Base-by-base conservation (phyloP, 2,329 filamentous ascomycete species). In the Xylaria polymorpha region DNA sequence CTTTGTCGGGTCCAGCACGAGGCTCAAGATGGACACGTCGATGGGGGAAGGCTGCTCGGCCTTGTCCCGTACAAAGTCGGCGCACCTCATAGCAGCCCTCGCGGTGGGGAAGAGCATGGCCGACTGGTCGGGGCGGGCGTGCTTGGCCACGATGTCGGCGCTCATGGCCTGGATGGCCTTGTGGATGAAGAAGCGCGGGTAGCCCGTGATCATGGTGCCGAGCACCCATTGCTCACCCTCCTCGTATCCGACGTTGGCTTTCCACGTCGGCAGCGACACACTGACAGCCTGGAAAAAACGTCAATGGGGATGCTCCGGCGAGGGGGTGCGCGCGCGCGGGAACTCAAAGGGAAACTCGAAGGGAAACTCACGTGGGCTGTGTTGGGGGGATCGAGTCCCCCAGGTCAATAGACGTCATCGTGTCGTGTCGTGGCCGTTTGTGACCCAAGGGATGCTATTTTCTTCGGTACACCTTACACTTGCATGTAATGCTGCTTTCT, bases 121-220 rank as follows among this genome's bases (percentile, higher is more conserved):
- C 67, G 88, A 85, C 73, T 92, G 87, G 14, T 86, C 86, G 1
- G 85, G 79, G 35, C 82, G 84, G 50, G 91, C 92, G 81, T 92
- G 85, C 59, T 85, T 87, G 39, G 85, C 83, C 22, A 91, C 81
- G 57, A 98, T 89, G 61, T 91, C 88, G 57, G 84, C 81, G 15
- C 90, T 91, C 68, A 99, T 90, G 43, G 88, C 88, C 72, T 90
- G 85, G 72, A 98, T 97, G 73, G 86, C 90, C 76, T 90, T 92
- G 80, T 98, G 94, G 71, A 98, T 90, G 81, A 97, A 98, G 84
- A 98, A 99, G 63, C 94, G 93, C 69, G 96, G 96, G 80, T 99
- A 99, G 43, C 96, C 96, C 53, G 92, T 97, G 72, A 88, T 86
- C 94, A 99, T 92, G 78, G 90, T 91, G 71, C 86, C 87, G 20